phyloP scores from a whole-genome alignment of 345 rosid species.

The Moringa oleifera region DNA sequence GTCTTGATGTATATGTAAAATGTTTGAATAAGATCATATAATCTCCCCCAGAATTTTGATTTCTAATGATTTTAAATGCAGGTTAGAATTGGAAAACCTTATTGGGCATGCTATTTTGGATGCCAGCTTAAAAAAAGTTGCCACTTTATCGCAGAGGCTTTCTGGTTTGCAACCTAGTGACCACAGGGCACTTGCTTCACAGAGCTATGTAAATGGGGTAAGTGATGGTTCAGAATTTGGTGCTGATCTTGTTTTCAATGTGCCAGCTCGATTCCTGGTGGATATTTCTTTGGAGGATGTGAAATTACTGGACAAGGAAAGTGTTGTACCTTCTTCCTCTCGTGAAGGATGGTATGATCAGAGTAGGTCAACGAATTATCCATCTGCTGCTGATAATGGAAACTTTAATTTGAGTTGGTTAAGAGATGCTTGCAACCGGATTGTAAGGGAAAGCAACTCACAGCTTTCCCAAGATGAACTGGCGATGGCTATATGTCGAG shows the following conservation, averaged over 20 bases:
- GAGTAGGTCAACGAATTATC: slow-evolving; percentile 24
- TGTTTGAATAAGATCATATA: background rate
- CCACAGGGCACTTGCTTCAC: slow-evolving; percentile 23
- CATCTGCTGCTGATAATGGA: slow-evolving; percentile 23
- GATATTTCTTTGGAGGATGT: slow-evolving; percentile 51
- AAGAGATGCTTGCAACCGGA: slow-evolving; percentile 67
- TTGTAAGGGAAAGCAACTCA: slow-evolving; percentile 61
- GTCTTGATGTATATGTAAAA: no score
- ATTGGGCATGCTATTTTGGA: slow-evolving; percentile 59
- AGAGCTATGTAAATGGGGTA: slow-evolving; percentile 31
- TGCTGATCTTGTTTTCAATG: slow-evolving; percentile 61
- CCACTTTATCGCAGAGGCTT: slow-evolving; percentile 52
- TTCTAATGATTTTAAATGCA: slow-evolving; percentile 27
- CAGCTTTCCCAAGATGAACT: slow-evolving; percentile 85
- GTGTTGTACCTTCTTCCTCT: slow-evolving; percentile 30
- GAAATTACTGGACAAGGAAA: slow-evolving; percentile 40
- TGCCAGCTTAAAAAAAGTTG: slow-evolving; percentile 45
- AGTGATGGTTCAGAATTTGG: slow-evolving; percentile 63
- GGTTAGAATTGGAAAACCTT: slow-evolving; percentile 67
- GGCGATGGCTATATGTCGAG: slow-evolving; percentile 90
- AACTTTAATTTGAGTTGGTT: slow-evolving; percentile 75
- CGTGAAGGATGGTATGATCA: slow-evolving; percentile 46
- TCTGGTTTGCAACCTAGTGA: slow-evolving; percentile 47
- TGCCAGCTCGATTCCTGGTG: slow-evolving; percentile 75
- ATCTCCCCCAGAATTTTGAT: background rate